Conservation (phyloP, 345 rosid species). For the Salix exigua region DNA sequence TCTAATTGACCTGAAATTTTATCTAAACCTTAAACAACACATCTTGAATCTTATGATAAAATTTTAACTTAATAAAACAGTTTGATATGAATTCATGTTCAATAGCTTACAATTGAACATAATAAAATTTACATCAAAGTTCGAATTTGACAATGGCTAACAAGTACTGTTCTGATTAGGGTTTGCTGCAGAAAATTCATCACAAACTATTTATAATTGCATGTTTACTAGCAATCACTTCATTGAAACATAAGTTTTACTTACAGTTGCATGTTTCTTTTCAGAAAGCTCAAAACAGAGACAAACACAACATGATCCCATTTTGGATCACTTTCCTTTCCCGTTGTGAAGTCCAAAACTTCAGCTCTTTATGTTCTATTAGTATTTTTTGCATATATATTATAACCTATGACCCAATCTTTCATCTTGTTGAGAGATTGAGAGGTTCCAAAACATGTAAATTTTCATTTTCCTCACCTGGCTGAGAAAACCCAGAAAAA, state of each 20-base stretch:
- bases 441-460: not conserved
- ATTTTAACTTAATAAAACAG: too few species aligned
- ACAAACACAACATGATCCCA: not conserved
- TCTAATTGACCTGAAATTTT: too few species aligned
- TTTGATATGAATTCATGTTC: too few species aligned
- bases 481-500: not conserved
- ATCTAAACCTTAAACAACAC: too few species aligned
- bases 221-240: not conserved
- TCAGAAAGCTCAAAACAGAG: not conserved
- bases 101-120: too few species aligned
- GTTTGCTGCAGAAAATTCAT: not conserved
- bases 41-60: too few species aligned
- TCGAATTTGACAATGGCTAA: too few species aligned
- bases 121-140: too few species aligned
- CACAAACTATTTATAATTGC: not conserved
- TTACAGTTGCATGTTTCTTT: slow-evolving; percentile 4
- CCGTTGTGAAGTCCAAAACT: not conserved
- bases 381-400: not conserved
- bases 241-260: not conserved
- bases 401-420: not conserved
- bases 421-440: not conserved
- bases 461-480: slow-evolving; percentile 7
- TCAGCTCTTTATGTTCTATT: not conserved
- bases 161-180: too few species aligned
- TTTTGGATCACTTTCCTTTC: not conserved